These are phyloP conservation scores for Colletotrichum horii DNA, from an alignment of 2,329 filamentous ascomycete genomes.

Conservation along the genomic window DNA sequence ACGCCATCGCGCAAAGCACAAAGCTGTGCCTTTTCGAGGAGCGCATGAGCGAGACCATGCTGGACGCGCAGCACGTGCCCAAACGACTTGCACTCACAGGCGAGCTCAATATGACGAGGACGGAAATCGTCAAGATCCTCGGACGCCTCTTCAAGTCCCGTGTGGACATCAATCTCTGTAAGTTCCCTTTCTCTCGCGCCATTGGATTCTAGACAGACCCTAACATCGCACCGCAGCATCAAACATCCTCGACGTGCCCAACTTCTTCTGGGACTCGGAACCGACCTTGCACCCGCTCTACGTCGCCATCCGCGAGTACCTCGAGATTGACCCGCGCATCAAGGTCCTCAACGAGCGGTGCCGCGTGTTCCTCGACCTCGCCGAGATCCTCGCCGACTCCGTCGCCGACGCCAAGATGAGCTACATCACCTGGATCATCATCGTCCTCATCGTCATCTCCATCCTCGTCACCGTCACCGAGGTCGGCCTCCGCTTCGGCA, in stretches of 20 bases:
- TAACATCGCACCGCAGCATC: constrained; percentile 63
- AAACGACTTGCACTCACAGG: constrained; percentile 88
- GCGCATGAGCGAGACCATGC: constrained; percentile 93
- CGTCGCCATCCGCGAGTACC: constrained; percentile 91
- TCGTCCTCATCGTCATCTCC: constrained; percentile 87
- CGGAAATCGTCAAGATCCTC: constrained; percentile 90
- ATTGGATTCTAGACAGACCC: neutral
- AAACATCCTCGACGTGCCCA: constrained; percentile 94
- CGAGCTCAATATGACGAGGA: constrained; percentile 86
- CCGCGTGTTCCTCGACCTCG: constrained; percentile 93
- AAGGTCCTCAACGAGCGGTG: constrained; percentile 97
- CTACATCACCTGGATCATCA: constrained; percentile 96
- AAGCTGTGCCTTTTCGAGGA: constrained; percentile 97
- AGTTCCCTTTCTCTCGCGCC: constrained; percentile 40
- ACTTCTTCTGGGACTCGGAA: constrained; percentile 98
- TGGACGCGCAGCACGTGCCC: constrained; percentile 89
- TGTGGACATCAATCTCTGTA: constrained; percentile 97
- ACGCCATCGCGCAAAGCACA: constrained; percentile 96
- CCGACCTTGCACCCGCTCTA: constrained; percentile 95
- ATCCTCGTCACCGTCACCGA: constrained; percentile 92
- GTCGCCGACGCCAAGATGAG: constrained; percentile 97
- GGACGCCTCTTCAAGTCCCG: constrained; percentile 90
- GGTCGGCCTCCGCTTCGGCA: constrained; percentile 83
- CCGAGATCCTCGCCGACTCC: constrained; percentile 90
- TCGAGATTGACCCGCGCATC: constrained; percentile 95